Evolutionary conservation across 2,329 filamentous ascomycete species (phyloP), one percentile per base, ranked within the genome.

Genomic region (Aspergillus tanneri): DNA sequence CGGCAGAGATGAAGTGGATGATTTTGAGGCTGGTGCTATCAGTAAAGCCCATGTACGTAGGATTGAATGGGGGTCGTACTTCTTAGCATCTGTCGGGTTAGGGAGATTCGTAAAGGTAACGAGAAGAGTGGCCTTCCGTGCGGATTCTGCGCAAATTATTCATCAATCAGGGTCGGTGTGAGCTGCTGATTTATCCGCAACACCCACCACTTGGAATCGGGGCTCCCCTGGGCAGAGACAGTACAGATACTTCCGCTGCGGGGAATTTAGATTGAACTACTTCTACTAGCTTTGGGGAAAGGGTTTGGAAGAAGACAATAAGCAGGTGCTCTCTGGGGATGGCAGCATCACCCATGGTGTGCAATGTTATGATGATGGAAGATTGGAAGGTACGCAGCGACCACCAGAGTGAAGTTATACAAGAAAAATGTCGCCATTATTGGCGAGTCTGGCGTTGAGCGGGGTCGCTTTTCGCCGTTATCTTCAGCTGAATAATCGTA

Each of bases 1-100:
- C 82, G 6, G 82, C 81, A 8, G 77, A 80, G 55, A 79, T 72
- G 51, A 81, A 73, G 47, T 84, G 82, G 43, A 84, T 74, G 41
- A 81, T 62, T 53, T 77, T 72, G 16, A 74, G 56, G 22, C 69
- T 72, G 37, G 8, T 8, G 11, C 19, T 22, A 30, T 55, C 27
- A 28, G 25, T 24, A 24, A 47, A 52, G 27, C 34, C 11, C 3
- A 3, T 2, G 1, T 27, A 8, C 25, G 4, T 23, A 3, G 21
- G 22, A 10, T 4, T 11, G 5, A 3, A 9, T n/a, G 16, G 23
- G 14, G 8, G 11, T 18, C 19, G 19, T 56, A 66, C 64, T 66
- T 58, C 12, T 50, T 42, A 3, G 61, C 54, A 52, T 67, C 64
- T 44, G 65, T 59, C 11, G 52, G 54, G 4, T 54, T 45, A 3